phyloP scores from a whole-genome alignment of 1,139 yeast genomes.

The Candida pseudoviswanathii region DNA sequence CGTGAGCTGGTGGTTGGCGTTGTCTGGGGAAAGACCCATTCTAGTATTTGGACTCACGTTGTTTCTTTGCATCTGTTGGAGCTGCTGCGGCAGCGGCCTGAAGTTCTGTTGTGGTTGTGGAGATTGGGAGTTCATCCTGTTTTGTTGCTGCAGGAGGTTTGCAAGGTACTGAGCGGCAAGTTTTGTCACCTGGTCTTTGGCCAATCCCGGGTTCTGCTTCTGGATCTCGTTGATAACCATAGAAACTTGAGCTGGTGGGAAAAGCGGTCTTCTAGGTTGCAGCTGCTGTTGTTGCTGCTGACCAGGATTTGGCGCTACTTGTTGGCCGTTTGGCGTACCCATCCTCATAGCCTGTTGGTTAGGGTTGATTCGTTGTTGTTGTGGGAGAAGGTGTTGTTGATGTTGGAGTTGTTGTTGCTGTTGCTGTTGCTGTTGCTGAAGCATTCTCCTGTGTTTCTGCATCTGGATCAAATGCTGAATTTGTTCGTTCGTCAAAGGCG shows the following conservation, averaged over 20 bases:
- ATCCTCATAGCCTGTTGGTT: constrained; percentile 1
- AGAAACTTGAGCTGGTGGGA: constrained; percentile 67
- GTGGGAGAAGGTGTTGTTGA: constrained; percentile 10
- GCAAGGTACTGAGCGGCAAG: constrained; percentile 73
- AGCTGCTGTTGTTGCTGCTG: constrained; percentile 11
- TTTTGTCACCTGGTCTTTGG: constrained; percentile 72
- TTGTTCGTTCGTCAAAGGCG: constrained; percentile 57
- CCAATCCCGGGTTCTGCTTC: constrained; percentile 65
- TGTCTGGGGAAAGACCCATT: constrained; percentile 2
- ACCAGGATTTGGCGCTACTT: constrained; percentile 11
- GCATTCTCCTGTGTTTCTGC: constrained; percentile 53
- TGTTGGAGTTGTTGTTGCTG: constrained; percentile 38
- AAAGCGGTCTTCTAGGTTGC: constrained; percentile 42
- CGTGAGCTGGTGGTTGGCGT: constrained; percentile 29
- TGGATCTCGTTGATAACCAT: constrained; percentile 71
- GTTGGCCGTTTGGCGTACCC: constrained; percentile 1
- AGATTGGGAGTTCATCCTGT: constrained; percentile 22
- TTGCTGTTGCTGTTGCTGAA: constrained; percentile 41
- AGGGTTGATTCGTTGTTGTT: constrained; percentile 4
- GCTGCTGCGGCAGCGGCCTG: constrained; percentile 22
- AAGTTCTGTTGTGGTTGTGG: constrained; percentile 15
- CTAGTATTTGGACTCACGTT: constrained; percentile 6
- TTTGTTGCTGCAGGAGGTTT: constrained; percentile 55
- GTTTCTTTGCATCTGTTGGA: constrained; percentile 16
- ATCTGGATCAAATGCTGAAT: constrained; percentile 54